phyloP scores from a whole-genome alignment of 1,139 yeast species.

The Candida labiduridarum region DNA sequence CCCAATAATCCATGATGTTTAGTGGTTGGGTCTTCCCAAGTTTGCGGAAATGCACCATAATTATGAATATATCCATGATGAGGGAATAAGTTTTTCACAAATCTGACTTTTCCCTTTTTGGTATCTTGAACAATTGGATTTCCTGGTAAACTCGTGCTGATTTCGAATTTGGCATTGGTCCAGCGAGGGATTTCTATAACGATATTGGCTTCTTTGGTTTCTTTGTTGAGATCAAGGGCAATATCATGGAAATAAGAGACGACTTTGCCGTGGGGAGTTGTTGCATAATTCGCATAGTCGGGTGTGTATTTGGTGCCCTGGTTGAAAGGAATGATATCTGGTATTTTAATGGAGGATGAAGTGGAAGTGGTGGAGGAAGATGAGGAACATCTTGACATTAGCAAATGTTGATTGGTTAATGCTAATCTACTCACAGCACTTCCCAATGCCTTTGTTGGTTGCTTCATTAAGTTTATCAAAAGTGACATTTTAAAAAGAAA shows the following conservation, averaged over 20 bases:
- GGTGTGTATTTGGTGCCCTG: slow-evolving; percentile 40
- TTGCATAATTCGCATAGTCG: slow-evolving; percentile 44
- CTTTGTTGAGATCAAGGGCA: slow-evolving; percentile 66
- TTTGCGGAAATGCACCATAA: slow-evolving; percentile 94
- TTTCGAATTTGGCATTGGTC: slow-evolving; percentile 89
- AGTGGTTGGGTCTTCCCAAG: slow-evolving; percentile 87
- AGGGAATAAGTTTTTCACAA: slow-evolving; percentile 86
- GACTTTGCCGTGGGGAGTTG: slow-evolving; percentile 59
- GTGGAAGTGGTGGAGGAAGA: slow-evolving; percentile 11
- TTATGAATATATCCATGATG: slow-evolving; percentile 89
- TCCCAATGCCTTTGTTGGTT: neutral
- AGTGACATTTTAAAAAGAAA: slow-evolving; percentile 1
- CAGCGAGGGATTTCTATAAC: slow-evolving; percentile 91
- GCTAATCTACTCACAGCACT: slow-evolving; percentile 23
- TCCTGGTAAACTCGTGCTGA: slow-evolving; percentile 62
- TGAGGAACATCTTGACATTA: slow-evolving; percentile 14
- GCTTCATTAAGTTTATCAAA: slow-evolving; percentile 1
- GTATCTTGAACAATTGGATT: slow-evolving; percentile 88
- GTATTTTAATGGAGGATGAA: slow-evolving; percentile 8
- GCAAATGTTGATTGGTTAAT: slow-evolving; percentile 25
- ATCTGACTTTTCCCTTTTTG: slow-evolving; percentile 82
- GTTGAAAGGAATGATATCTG: slow-evolving; percentile 17
- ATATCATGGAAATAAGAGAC: slow-evolving; percentile 79
- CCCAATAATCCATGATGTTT: slow-evolving; percentile 73
- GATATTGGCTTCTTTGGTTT: slow-evolving; percentile 74